These are phyloP conservation scores for Morella rubra DNA, from an alignment of 306 rosid genomes.

Conservation along the genomic window DNA sequence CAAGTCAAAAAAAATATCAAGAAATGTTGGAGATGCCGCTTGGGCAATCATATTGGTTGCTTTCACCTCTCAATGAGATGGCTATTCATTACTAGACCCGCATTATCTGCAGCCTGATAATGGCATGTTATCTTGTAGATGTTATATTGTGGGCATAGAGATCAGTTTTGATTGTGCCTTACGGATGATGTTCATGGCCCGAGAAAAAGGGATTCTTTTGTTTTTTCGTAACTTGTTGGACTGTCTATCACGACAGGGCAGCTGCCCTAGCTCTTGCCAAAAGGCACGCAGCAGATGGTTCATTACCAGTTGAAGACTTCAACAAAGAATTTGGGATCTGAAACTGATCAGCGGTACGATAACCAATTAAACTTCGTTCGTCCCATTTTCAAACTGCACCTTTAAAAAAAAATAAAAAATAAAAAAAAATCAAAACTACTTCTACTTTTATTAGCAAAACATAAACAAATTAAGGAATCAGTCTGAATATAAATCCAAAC, in stretches of 20 bases:
- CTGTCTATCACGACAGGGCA: conserved; percentile 49
- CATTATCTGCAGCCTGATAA: not conserved
- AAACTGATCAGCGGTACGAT: conserved; percentile 76
- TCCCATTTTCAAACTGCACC: conserved; percentile 12
- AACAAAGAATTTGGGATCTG: conserved; percentile 70
- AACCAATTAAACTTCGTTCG: not conserved
- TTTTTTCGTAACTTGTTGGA: conserved; percentile 22
- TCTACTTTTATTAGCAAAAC: too few species aligned
- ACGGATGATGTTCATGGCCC: not conserved
- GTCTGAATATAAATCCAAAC: too few species aligned
- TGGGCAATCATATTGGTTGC: not conserved
- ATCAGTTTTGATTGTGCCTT: not conserved
- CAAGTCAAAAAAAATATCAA: not conserved
- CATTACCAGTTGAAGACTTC: conserved; percentile 76
- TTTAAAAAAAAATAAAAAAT: too few species aligned
- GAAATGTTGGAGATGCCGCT: not conserved
- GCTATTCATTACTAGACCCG: not conserved
- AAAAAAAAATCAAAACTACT: too few species aligned
- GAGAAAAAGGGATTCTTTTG: not conserved
- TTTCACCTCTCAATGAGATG: not conserved
- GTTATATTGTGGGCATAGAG: not conserved
- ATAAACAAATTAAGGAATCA: too few species aligned
- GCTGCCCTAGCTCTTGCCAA: conserved; percentile 67
- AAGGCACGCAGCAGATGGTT: conserved; percentile 77
- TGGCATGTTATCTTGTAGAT: not conserved